Percentiles rank a stretch among this genome's conserved stretches.
Evolutionary conservation across 331 rosid species (phyloP).

Genomic region (Phaseolus coccineus): DNA sequence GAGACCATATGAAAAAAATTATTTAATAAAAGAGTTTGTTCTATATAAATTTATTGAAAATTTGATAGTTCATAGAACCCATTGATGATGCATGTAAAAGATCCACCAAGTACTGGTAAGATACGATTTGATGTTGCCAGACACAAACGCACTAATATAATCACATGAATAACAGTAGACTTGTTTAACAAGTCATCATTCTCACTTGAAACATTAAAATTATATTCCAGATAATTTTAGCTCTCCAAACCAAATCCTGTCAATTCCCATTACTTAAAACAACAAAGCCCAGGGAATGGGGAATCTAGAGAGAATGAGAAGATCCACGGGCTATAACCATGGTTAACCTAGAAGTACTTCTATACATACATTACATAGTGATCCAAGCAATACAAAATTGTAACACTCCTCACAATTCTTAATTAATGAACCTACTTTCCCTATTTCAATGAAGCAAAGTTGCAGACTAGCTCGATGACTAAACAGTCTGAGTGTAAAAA

Average conservation of each 20-base stretch:
- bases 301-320: neutral
- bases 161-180: constrained; percentile 9
- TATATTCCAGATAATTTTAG: constrained; percentile 1
- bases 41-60: constrained; percentile 7
- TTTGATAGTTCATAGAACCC: neutral
- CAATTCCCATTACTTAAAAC: constrained; percentile 15
- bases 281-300: constrained; percentile 1
- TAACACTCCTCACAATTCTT: constrained; percentile 52
- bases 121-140: neutral
- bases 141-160: neutral
- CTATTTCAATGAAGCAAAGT: constrained; percentile 46
- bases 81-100: neutral
- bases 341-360: constrained; percentile 30
- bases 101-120: neutral
- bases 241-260: constrained; percentile 1
- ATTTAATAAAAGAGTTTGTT: constrained; percentile 8
- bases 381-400: constrained; percentile 46
- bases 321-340: neutral
- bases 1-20: neutral
- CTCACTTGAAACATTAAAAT: constrained; percentile 25
- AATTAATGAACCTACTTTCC: constrained; percentile 45
- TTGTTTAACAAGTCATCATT: constrained; percentile 28
- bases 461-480: constrained; percentile 46
- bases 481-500: constrained; percentile 45
- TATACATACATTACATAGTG: constrained; percentile 17